Conservation (phyloP, 495 filamentous ascomycete genomes). For the Pyrenopolyporus hunteri region DNA sequence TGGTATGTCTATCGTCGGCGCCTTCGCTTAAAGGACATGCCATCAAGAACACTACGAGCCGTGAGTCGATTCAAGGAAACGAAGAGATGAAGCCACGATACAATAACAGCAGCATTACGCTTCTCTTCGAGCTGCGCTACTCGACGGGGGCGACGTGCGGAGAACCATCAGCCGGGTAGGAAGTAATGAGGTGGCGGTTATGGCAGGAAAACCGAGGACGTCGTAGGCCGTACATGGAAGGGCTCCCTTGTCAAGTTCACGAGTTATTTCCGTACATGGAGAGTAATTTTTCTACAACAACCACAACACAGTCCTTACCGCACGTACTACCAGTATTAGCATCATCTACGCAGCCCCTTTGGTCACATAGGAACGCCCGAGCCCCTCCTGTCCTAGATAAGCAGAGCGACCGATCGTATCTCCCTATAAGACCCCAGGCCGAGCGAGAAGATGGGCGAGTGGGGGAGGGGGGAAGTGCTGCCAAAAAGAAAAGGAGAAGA, state of each 20-base stretch:
- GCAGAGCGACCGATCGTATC: background rate
- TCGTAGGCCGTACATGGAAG: conserved; percentile 9
- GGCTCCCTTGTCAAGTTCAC: conserved; percentile 24
- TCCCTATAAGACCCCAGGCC: background rate
- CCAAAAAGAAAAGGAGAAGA: no score
- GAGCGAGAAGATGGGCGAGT: no score
- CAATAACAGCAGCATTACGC: background rate
- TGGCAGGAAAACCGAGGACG: conserved; percentile 6
- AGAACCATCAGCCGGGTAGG: background rate
- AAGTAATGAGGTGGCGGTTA: conserved; percentile 15
- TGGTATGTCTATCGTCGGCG: conserved; percentile 71
- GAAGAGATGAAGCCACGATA: conserved; percentile 13
- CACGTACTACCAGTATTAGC: conserved; percentile 18
- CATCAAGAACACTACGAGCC: no score
- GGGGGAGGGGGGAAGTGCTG: background rate
- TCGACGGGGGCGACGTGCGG: background rate
- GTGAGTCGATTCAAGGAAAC: conserved; percentile 4
- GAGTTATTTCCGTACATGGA: conserved; percentile 23
- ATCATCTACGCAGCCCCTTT: conserved; percentile 6
- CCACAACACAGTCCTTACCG: conserved; percentile 39
- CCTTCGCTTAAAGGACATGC: conserved; percentile 49
- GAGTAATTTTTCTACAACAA: conserved; percentile 37
- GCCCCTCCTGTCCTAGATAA: background rate
- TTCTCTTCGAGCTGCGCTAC: conserved; percentile 11
- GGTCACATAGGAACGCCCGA: background rate